A percentile compares a stretch with the other conserved stretches of the same genome.
phyloP scores from a whole-genome alignment of 148 eudicot genomes.

The Chenopodium formosanum region DNA sequence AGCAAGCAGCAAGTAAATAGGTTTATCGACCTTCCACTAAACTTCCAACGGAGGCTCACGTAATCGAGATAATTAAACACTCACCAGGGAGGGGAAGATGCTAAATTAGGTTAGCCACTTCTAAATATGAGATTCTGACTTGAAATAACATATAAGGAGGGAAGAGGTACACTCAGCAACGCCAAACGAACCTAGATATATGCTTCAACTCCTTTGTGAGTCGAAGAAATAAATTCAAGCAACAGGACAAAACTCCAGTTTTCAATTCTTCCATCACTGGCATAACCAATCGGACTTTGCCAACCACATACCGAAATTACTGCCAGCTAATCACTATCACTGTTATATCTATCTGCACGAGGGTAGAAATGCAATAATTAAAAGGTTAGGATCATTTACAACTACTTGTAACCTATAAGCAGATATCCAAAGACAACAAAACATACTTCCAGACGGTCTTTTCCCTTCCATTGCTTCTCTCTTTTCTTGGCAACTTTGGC shows the following conservation, averaged over 20 bases:
- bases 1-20: constrained; percentile 1
- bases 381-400: neutral
- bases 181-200: constrained; percentile 10
- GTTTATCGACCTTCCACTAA: constrained; percentile 11
- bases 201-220: constrained; percentile 25
- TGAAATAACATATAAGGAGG: constrained; percentile 10
- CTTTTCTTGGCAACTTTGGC: constrained; percentile 84
- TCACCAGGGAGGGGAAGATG: constrained; percentile 25
- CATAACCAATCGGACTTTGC: constrained; percentile 5
- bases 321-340: constrained; percentile 66
- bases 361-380: constrained; percentile 15
- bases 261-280: constrained; percentile 27
- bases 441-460: constrained; percentile 84
- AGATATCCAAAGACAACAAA: constrained; percentile 14
- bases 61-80: constrained; percentile 12
- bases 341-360: constrained; percentile 72
- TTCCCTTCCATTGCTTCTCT: constrained; percentile 99
- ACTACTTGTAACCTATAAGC: neutral
- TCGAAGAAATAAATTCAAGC: neutral
- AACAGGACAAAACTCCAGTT: constrained; percentile 18
- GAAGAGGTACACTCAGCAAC: constrained; percentile 8
- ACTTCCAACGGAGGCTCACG: constrained; percentile 15
- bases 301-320: neutral
- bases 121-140: constrained; percentile 28
- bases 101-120: constrained; percentile 20